Conservation (phyloP, 257 asterid species). For the Hygrophila difformis region DNA sequence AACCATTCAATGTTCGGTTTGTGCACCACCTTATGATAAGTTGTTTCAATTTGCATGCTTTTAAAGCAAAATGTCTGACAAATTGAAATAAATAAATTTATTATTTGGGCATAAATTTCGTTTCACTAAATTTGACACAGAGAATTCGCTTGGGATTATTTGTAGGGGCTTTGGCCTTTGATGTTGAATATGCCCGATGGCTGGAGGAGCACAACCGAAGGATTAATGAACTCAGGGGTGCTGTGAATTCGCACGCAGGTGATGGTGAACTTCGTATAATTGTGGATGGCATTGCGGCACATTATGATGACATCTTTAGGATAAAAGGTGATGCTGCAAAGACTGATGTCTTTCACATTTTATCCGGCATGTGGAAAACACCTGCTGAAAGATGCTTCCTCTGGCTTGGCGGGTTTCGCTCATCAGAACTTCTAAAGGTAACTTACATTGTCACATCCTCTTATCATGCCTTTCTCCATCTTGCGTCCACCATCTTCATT, state of each 20-base stretch:
- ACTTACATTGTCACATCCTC: no score
- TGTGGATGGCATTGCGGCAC: slow-evolving; percentile 79
- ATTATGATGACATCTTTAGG: slow-evolving; percentile 82
- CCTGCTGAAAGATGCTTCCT: slow-evolving; percentile 94
- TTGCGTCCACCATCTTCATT: not conserved
- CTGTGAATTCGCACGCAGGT: slow-evolving; percentile 90
- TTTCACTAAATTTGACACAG: slow-evolving; percentile 31
- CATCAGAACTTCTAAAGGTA: slow-evolving; percentile 83
- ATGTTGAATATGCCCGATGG: slow-evolving; percentile 96
- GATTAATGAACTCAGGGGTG: slow-evolving; percentile 85
- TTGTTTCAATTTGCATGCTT: no score
- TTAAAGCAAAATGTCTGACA: no score
- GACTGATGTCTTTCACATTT: slow-evolving; percentile 73
- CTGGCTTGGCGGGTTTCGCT: slow-evolving; percentile 95
- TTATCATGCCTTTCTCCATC: slow-evolving; percentile 1
- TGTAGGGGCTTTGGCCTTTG: slow-evolving; percentile 94
- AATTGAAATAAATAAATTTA: no score
- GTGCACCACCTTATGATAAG: no score
- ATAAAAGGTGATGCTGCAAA: slow-evolving; percentile 94
- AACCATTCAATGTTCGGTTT: no score
- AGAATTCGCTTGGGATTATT: slow-evolving; percentile 29
- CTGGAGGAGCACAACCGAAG: slow-evolving; percentile 89
- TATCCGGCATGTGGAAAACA: slow-evolving; percentile 94
- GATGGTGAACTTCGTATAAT: slow-evolving; percentile 91
- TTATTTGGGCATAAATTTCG: slow-evolving; percentile 14